A percentile compares a stretch with the other conserved stretches of the same genome.
phyloP scores from a whole-genome alignment of 2,329 filamentous ascomycete genomes.

The Cladosporium halotolerans region DNA sequence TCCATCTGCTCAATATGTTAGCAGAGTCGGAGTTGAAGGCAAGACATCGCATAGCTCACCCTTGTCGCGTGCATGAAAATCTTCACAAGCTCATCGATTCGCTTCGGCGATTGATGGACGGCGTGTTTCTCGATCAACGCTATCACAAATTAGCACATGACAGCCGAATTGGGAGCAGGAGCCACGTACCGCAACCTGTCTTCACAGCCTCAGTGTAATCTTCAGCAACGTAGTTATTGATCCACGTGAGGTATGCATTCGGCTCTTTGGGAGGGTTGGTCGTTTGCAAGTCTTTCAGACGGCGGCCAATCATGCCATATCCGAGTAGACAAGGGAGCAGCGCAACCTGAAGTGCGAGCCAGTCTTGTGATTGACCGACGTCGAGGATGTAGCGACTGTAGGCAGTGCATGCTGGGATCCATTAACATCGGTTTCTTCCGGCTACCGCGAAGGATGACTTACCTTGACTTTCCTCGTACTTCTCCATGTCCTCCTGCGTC shows the following conservation, averaged over 20 bases:
- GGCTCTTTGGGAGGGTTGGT: slow-evolving; percentile 21
- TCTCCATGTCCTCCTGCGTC: slow-evolving; percentile 64
- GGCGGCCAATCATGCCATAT: slow-evolving; percentile 71
- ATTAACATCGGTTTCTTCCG: background rate
- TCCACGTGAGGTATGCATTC: slow-evolving; percentile 76
- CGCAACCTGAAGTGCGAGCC: slow-evolving; percentile 77
- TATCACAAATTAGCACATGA: background rate
- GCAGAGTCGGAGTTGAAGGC: too few species aligned
- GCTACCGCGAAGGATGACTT: slow-evolving; percentile 16
- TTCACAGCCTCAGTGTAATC: slow-evolving; percentile 70
- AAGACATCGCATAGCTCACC: slow-evolving; percentile 41
- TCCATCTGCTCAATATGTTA: slow-evolving; percentile 47
- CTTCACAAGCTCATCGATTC: slow-evolving; percentile 74
- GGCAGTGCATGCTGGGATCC: slow-evolving; percentile 61
- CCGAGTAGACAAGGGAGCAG: slow-evolving; percentile 85
- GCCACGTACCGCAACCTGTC: slow-evolving; percentile 52
- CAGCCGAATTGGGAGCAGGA: slow-evolving; percentile 26
- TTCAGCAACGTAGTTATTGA: slow-evolving; percentile 77
- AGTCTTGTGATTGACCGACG: slow-evolving; percentile 79
- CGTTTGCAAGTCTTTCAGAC: slow-evolving; percentile 59
- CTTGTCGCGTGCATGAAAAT: slow-evolving; percentile 86
- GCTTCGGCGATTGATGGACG: slow-evolving; percentile 61
- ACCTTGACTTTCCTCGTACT: slow-evolving; percentile 69
- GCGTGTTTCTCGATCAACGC: slow-evolving; percentile 72
- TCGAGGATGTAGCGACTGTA: slow-evolving; percentile 82